Conservation (phyloP, 108 stramenopile species). For the Ochromonas danica region DNA sequence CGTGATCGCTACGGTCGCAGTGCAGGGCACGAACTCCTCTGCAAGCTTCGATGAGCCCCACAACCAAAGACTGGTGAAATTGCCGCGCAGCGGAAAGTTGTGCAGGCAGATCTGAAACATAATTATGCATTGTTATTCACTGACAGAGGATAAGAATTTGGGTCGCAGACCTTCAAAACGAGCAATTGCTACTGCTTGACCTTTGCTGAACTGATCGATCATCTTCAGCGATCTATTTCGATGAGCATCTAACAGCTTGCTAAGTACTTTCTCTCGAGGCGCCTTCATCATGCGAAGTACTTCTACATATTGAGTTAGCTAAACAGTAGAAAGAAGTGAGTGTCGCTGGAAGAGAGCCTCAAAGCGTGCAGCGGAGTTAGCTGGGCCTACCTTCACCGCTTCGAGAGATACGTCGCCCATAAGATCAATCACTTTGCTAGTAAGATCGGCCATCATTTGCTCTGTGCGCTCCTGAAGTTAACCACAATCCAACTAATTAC, state of each 20-base stretch:
- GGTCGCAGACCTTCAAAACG: too few relatives aligned
- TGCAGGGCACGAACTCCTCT: conserved; percentile 2
- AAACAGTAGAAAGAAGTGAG: neutral
- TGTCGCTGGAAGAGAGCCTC: neutral
- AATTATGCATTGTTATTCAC: too few relatives aligned
- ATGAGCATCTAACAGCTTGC: conserved; percentile 14
- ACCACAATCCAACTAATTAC: too few relatives aligned
- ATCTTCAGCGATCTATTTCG: neutral
- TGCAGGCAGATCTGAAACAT: too few relatives aligned
- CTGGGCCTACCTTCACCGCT: neutral
- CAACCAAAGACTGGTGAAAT: conserved; percentile 26
- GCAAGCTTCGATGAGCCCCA: conserved; percentile 24
- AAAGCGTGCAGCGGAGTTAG: too few relatives aligned
- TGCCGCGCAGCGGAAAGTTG: neutral
- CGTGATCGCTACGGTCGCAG: too few relatives aligned
- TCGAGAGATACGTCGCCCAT: neutral
- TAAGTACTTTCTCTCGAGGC: neutral
- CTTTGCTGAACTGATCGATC: too few relatives aligned
- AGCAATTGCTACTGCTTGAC: too few relatives aligned
- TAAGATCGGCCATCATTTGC: conserved; percentile 22
- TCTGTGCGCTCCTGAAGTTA: conserved; percentile 6
- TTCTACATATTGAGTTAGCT: conserved; percentile 27
- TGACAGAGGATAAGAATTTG: too few relatives aligned
- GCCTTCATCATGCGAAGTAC: conserved; percentile 19
- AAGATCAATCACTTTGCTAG: neutral